These are phyloP conservation scores for Tolypocladium ophioglossoides DNA, from an alignment of 2,329 filamentous ascomycete species.

Conservation along the genomic window DNA sequence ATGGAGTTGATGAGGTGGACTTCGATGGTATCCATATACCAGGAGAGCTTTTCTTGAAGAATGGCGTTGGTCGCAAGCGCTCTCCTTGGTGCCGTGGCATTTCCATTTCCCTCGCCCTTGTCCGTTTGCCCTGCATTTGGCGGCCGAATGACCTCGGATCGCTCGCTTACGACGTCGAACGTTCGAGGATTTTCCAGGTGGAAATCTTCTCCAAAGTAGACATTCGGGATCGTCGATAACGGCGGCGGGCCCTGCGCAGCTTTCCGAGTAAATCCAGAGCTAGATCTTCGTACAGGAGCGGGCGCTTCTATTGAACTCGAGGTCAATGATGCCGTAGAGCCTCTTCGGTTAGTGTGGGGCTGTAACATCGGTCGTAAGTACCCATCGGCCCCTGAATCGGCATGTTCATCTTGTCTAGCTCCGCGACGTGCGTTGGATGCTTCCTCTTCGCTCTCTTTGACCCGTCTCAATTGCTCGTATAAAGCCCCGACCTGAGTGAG, in stretches of 20 bases:
- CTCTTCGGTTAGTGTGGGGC: slow-evolving; percentile 17
- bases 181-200: slow-evolving; percentile 91
- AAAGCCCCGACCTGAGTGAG: slow-evolving; percentile 74
- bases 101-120: slow-evolving; percentile 45
- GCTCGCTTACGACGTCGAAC: slow-evolving; percentile 92
- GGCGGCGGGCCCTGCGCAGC: slow-evolving; percentile 67
- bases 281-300: slow-evolving; percentile 31
- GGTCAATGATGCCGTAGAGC: slow-evolving; percentile 32
- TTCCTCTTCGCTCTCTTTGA: slow-evolving; percentile 68
- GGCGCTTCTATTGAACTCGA: slow-evolving; percentile 40
- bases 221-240: slow-evolving; percentile 78
- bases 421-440: slow-evolving; percentile 30
- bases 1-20: slow-evolving; percentile 95
- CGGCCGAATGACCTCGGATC: slow-evolving; percentile 85
- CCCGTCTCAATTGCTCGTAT: slow-evolving; percentile 79
- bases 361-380: slow-evolving; percentile 33
- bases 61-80: slow-evolving; percentile 93
- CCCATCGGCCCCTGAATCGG: slow-evolving; percentile 29
- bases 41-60: slow-evolving; percentile 92
- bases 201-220: slow-evolving; percentile 94
- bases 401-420: slow-evolving; percentile 31
- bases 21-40: slow-evolving; percentile 99
- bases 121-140: slow-evolving; percentile 43
- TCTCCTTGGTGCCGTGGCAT: slow-evolving; percentile 55
- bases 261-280: slow-evolving; percentile 43